Evolutionary conservation across 768 basidiomycete genomes (phyloP).

Genomic region (Hirschioporus abietinus): DNA sequence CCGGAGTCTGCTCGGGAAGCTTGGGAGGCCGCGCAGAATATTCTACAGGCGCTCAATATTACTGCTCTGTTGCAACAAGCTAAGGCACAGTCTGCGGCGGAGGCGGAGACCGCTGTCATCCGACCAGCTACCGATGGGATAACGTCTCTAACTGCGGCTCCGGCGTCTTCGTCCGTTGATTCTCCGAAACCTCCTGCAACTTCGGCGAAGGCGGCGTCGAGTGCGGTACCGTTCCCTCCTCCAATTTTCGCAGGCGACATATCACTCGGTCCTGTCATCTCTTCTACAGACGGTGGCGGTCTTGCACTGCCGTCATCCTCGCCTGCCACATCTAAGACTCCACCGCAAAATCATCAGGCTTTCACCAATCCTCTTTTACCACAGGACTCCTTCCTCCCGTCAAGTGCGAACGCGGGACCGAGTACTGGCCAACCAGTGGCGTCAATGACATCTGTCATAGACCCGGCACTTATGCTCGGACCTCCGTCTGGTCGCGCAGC

Average conservation of each 20-base stretch:
- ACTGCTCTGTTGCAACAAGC: constrained; percentile 1
- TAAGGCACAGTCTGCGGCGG: neutral
- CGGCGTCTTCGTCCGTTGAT: neutral
- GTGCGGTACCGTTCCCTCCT: constrained; percentile 4
- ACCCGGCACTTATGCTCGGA: neutral
- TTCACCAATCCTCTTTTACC: constrained; percentile 27
- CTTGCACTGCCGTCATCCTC: constrained; percentile 10
- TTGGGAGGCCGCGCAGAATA: constrained; percentile 75
- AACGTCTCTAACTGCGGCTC: no score
- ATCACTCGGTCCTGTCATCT: neutral
- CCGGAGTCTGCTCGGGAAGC: constrained; percentile 48
- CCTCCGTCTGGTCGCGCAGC: constrained; percentile 44
- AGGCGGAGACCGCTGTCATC: neutral
- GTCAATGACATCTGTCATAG: neutral
- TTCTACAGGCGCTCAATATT: constrained; percentile 74
- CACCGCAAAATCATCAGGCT: constrained; percentile 16
- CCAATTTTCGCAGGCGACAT: neutral
- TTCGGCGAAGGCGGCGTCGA: neutral
- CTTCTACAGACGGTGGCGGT: constrained; percentile 15
- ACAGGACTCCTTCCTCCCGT: no score
- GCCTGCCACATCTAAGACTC: constrained; percentile 8
- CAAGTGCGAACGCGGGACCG: no score
- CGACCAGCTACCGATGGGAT: no score
- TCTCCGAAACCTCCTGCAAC: neutral
- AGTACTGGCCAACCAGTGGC: no score